These are phyloP conservation scores for Tulasnella sp. DNA, from an alignment of 768 basidiomycete genomes.

Conservation along the genomic window DNA sequence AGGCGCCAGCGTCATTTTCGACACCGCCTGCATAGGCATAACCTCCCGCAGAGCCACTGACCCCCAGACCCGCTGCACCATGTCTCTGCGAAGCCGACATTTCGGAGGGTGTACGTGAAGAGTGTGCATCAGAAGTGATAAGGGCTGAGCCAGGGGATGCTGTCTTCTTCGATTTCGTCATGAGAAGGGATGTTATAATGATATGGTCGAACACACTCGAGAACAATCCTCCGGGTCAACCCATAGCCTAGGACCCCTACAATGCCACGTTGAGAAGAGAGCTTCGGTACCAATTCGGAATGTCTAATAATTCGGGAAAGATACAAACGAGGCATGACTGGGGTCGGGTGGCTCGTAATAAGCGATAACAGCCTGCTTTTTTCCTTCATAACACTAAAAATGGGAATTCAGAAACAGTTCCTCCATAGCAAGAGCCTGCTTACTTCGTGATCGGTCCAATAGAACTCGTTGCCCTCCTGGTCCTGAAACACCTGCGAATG, in stretches of 20 bases:
- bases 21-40: not conserved
- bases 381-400: not conserved
- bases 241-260: not conserved
- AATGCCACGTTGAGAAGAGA: not conserved
- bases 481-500: not conserved
- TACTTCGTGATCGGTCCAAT: not conserved
- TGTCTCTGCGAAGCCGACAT: not conserved
- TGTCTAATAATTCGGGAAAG: not conserved
- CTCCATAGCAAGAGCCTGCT: not conserved
- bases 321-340: not conserved
- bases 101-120: not conserved
- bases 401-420: not conserved
- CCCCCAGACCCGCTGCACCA: not conserved
- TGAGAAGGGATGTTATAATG: not conserved
- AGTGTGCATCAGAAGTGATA: not conserved
- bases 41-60: not conserved
- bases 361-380: not conserved
- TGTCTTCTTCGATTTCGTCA: not conserved
- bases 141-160: not conserved
- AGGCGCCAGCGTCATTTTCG: not conserved
- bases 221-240: not conserved
- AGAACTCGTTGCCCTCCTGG: not conserved
- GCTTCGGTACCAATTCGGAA: not conserved
- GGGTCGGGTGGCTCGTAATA: not conserved
- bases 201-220: not conserved